Base-by-base conservation (phyloP, 148 eudicot species). In the Silene conica region DNA sequence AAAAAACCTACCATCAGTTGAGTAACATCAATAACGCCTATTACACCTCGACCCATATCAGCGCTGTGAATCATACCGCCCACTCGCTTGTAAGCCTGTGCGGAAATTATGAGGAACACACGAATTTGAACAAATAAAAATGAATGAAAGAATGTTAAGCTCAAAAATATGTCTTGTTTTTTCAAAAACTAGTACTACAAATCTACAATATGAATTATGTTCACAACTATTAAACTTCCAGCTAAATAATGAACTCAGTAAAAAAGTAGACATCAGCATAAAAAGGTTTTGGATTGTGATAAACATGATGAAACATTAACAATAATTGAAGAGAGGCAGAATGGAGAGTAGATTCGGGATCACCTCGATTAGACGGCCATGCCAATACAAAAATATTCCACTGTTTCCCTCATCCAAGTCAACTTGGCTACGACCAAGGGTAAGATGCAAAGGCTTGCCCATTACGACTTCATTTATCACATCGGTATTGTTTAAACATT, bases 311-410 rank as follows among this genome's bases (percentile, higher is more conserved):
- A 6, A 13, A 71, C 26, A 10, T 15, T 0, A 63, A 43, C 26
- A 20, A 71, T 2, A 25, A 6, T 3, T 22, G 15, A 46, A 28
- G 25, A 5, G 5, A 48, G 25, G 60, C 50, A 57, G 16, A 62
- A 1, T 63, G 46, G 45, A 19, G 20, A 67, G 15, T 31, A 59
- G 10, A 72, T 45, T 56, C 22, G 22, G 41, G 34, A 75, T 72
- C 38, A 87, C 91, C 90, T 91, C 96, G 76, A 91, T 89, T 50
- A 89, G 73, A 75, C 93, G 93, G 8, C 93, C 93, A 79, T 85
- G 93, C 96, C 96, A 91, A 67, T 87, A 91, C n/a, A 91, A 76
- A 78, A 91, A 91, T 58, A 91, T 80, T 70, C 93, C 96, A 78
- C 96, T 73, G 55, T 91, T 91, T 57, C 85, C 89, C 71, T 81